Base-by-base conservation (phyloP, 1,284 basidiomycete genomes). In the Microbotryomycetes sp. region DNA sequence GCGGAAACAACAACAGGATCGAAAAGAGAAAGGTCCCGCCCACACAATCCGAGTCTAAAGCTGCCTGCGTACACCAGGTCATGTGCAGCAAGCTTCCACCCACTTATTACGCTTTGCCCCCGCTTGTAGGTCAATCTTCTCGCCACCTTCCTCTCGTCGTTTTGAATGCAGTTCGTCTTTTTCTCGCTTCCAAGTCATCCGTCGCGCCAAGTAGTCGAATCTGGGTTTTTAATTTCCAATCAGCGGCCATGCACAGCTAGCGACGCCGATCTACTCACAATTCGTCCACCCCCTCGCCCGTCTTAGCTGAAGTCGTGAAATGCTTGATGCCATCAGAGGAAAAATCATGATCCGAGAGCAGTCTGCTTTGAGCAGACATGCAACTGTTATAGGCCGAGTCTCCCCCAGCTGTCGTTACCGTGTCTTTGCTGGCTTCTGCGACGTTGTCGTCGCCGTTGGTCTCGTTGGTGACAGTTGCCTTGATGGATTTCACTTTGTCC, bases 301-400 rank as follows among this genome's bases (percentile, higher is more conserved):
- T 66, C 56, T 68, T 68, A 6, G 70, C 69, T 5, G 64, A 66
- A 22, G 67, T 63, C n/a, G 46, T 26, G 42, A 72, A 72, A 23
- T 65, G 61, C 54, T 63, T 64, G 28, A 72, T 60, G 15, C 65
- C 70, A 29, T 66, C 62, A 29, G 45, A 30, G 32, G 30, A 56
- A 31, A 57, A 66, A 32, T 59, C 49, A 7, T 57, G 48, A 23
- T 54, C 53, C 30, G 55, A 45, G 42, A 30, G 29, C n/a, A 50
- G n/a, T 19, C 6, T 48, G 6, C 19, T 6, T 14, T 12, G 19
- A 19, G 36, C 36, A 19, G 36, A 42, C 36, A 42, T 12, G 19
- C 36, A 42, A 42, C 36, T 42, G 19, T 42, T 19, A 19, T 42
- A 42, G 12, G 36, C 36, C 36, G 36, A 42, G 12, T 42, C 36